Conservation (phyloP, 2,329 filamentous ascomycete species). For the Fusarium cicatricum region DNA sequence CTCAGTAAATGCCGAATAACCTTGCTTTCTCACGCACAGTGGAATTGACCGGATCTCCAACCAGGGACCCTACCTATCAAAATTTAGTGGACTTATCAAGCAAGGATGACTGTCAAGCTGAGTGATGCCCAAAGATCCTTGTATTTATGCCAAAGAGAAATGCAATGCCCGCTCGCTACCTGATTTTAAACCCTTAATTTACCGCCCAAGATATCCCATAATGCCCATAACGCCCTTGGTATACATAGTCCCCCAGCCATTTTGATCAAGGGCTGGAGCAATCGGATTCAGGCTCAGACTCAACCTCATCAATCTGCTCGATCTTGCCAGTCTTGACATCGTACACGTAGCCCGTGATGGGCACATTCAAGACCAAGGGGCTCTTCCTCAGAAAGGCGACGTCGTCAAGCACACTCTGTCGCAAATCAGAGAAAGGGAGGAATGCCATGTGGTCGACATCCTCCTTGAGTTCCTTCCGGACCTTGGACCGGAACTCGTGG, state of each 20-base stretch:
- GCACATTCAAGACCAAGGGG: constrained; percentile 67
- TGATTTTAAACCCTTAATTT: not conserved
- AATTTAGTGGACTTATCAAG: too few relatives aligned
- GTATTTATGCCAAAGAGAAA: not conserved
- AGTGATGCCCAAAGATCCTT: too few relatives aligned
- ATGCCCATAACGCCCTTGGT: not conserved
- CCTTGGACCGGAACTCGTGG: constrained; percentile 60
- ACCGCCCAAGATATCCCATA: not conserved
- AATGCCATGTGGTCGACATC: constrained; percentile 66
- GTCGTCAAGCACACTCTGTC: constrained; percentile 71
- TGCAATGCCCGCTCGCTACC: constrained; percentile 6
- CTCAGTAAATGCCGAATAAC: too few relatives aligned
- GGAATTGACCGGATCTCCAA: too few relatives aligned
- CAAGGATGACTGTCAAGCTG: too few relatives aligned
- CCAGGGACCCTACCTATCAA: too few relatives aligned
- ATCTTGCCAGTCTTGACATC: constrained; percentile 76
- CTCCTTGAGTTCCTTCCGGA: constrained; percentile 66
- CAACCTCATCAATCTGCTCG: constrained; percentile 39
- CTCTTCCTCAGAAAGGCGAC: constrained; percentile 68
- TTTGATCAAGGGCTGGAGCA: constrained; percentile 23
- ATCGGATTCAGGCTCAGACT: constrained; percentile 22
- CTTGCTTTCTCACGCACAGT: too few relatives aligned
- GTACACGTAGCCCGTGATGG: constrained; percentile 78
- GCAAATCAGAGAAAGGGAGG: constrained; percentile 69
- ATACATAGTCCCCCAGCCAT: accelerated